A percentile compares a stretch with the other conserved stretches of the same genome.
phyloP scores from a whole-genome alignment of 2,329 filamentous ascomycete genomes.

The Eutypella sp. region DNA sequence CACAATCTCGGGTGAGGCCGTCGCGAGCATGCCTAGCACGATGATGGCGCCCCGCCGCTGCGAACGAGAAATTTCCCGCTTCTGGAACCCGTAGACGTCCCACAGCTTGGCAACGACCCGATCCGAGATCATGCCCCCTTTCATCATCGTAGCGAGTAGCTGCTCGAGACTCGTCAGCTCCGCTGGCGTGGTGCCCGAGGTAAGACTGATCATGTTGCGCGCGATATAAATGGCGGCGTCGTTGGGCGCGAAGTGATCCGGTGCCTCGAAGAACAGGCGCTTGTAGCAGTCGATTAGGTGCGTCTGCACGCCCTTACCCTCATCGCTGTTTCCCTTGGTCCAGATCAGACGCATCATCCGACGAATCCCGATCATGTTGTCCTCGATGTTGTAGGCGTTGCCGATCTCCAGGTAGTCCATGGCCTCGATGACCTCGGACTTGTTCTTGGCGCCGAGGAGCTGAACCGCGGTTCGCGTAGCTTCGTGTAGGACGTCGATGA shows the following conservation, averaged over 20 bases:
- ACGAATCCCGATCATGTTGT: constrained; percentile 85
- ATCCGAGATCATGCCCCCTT: constrained; percentile 78
- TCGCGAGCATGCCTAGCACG: constrained; percentile 91
- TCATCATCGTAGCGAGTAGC: constrained; percentile 96
- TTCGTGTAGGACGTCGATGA: constrained; percentile 85
- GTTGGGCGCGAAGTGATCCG: constrained; percentile 79
- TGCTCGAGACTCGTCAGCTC: constrained; percentile 95
- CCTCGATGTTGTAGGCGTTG: constrained; percentile 93
- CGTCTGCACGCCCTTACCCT: constrained; percentile 95
- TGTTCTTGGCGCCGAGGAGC: constrained; percentile 89
- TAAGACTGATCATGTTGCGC: constrained; percentile 97
- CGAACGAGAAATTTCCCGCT: constrained; percentile 83
- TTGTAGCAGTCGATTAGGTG: constrained; percentile 97
- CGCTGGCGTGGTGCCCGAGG: constrained; percentile 89
- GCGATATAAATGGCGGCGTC: constrained; percentile 94
- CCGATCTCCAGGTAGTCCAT: constrained; percentile 98
- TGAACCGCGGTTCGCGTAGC: constrained; percentile 79
- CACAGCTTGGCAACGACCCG: constrained; percentile 87
- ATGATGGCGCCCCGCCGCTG: constrained; percentile 93
- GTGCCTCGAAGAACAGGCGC: constrained; percentile 91
- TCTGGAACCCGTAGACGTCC: constrained; percentile 95
- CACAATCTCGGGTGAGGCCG: constrained; percentile 87
- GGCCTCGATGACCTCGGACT: constrained; percentile 96
- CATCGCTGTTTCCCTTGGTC: constrained; percentile 99
- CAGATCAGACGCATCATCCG: constrained; percentile 96